A percentile compares a stretch with the other conserved stretches of the same genome.
Evolutionary conservation across 2,329 filamentous ascomycete genomes (phyloP).

Genomic region (Lasiodiplodia theobromae): DNA sequence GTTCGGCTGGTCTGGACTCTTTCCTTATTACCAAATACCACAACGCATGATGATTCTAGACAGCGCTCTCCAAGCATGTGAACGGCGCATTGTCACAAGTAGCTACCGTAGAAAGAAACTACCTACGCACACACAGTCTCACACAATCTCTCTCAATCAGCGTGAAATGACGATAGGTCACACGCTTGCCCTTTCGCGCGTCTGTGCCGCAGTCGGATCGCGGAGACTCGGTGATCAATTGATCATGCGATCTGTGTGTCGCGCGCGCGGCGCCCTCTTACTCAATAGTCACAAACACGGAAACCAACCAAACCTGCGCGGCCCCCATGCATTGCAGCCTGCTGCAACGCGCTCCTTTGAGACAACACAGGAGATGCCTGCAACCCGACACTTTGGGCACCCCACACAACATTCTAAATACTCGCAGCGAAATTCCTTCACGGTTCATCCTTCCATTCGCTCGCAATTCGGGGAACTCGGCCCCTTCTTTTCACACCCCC

Average conservation of each 20-base stretch:
- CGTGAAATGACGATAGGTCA: neutral
- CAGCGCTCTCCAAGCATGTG: neutral
- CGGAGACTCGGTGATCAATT: neutral
- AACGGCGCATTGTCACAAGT: neutral
- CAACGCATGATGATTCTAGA: conserved; percentile 23
- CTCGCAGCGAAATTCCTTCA: neutral
- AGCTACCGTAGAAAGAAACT: conserved; percentile 2
- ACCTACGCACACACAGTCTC: neutral
- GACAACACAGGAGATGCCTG: neutral
- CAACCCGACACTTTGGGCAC: neutral
- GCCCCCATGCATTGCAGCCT: neutral
- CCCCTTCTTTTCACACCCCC: neutral
- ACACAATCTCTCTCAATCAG: neutral
- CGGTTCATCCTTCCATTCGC: neutral
- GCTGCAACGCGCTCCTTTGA: neutral
- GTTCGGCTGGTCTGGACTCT: conserved; percentile 26
- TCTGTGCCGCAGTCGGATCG: neutral
- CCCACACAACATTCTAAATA: neutral
- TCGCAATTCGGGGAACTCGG: neutral
- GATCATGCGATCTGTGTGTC: neutral
- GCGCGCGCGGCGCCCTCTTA: neutral
- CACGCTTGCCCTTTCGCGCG: too few species aligned
- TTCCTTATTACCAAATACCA: conserved; percentile 19
- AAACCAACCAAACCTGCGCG: neutral
- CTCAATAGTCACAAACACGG: neutral